These are phyloP conservation scores for Kodamaea nitidulidarum DNA, from an alignment of 805 yeast species.

Conservation along the genomic window DNA sequence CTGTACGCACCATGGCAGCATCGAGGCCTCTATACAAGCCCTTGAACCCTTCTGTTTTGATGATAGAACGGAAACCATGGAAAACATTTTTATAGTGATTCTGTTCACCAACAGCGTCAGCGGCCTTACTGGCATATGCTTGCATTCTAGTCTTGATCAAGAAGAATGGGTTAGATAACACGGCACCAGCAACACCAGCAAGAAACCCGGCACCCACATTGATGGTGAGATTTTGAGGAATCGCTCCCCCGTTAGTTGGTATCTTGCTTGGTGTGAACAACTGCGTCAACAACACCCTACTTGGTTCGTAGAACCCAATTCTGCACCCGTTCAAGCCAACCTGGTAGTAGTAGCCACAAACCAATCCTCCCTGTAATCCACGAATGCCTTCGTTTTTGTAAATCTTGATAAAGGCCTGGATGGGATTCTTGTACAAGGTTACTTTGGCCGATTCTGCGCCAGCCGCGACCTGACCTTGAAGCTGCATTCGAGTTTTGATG, in stretches of 20 bases:
- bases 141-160: constrained; percentile 96
- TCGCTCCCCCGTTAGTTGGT: constrained; percentile 13
- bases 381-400: constrained; percentile 76
- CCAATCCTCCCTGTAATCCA: constrained; percentile 86
- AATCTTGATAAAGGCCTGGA: constrained; percentile 76
- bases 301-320: constrained; percentile 90
- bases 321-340: constrained; percentile 91
- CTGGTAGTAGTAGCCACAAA: constrained; percentile 88
- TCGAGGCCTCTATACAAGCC: constrained; percentile 90
- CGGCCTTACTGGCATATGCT: constrained; percentile 57
- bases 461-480: constrained; percentile 81
- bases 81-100: constrained; percentile 72
- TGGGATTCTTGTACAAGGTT: constrained; percentile 69
- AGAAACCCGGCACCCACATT: constrained; percentile 77
- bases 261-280: constrained; percentile 42
- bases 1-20: constrained; percentile 91
- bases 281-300: constrained; percentile 56
- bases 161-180: constrained; percentile 86
- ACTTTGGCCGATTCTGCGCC: constrained; percentile 27
- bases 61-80: constrained; percentile 66
- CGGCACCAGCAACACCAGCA: constrained; percentile 87
- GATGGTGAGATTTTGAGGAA: constrained; percentile 44
- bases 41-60: constrained; percentile 60
- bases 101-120: constrained; percentile 75
- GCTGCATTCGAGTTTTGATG: constrained; percentile 92